phyloP scores from a whole-genome alignment of 495 filamentous ascomycete species.

The Durotheca rogersii region DNA sequence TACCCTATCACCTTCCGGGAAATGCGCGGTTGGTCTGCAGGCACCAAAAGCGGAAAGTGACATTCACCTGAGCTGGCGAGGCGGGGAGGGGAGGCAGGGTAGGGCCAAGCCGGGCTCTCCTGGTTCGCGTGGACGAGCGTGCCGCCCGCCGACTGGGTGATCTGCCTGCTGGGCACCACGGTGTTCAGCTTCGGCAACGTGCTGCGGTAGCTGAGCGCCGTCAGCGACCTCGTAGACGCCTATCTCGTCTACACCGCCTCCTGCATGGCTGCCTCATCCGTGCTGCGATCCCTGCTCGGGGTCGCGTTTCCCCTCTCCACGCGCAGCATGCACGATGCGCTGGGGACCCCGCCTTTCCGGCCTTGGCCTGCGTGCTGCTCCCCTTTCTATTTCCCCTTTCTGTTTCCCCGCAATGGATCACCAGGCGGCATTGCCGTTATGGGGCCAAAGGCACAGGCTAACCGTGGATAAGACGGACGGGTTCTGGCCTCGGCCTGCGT shows the following conservation, averaged over 20 bases:
- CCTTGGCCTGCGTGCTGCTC: too few species aligned
- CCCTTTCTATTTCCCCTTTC: slow-evolving; percentile 62
- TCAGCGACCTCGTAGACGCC: slow-evolving; percentile 70
- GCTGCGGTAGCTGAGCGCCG: slow-evolving; percentile 62
- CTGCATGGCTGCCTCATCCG: slow-evolving; percentile 66
- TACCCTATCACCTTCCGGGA: slow-evolving; percentile 70
- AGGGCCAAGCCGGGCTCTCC: too few species aligned
- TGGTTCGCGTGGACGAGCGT: too few species aligned
- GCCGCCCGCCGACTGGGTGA: too few species aligned
- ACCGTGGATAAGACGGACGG: too few species aligned
- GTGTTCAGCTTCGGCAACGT: slow-evolving; percentile 77
- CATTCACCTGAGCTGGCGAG: too few species aligned
- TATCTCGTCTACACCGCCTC: slow-evolving; percentile 74
- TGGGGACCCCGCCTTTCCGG: slow-evolving; percentile 72
- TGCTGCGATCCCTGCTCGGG: slow-evolving; percentile 40
- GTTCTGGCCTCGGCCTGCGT: too few species aligned
- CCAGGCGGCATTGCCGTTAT: too few species aligned
- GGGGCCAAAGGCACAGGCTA: too few species aligned
- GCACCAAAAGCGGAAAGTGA: too few species aligned
- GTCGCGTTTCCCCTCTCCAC: slow-evolving; percentile 47
- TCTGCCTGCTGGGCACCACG: slow-evolving; percentile 66
- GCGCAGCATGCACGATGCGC: slow-evolving; percentile 58
- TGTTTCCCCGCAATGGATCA: too few species aligned
- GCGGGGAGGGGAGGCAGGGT: too few species aligned
- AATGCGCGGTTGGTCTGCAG: slow-evolving; percentile 66